A percentile compares a stretch with the other conserved stretches of the same genome.
phyloP scores from a whole-genome alignment of 768 basidiomycete species.

The Kwoniella europaea region DNA sequence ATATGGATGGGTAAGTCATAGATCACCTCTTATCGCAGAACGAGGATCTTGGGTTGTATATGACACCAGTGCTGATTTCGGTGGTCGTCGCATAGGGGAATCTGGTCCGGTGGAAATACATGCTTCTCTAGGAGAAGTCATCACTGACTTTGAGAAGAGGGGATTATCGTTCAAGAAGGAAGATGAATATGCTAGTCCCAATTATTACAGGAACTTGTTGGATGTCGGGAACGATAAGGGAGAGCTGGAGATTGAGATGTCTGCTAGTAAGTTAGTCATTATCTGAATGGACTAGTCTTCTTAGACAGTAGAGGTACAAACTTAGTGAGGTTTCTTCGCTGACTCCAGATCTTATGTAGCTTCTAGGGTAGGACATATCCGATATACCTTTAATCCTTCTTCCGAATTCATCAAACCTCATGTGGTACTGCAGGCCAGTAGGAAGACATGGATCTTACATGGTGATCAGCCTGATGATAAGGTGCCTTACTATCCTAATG shows the following conservation, averaged over 20 bases:
- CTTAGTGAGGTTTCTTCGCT: too few relatives aligned
- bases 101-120: constrained; percentile 60
- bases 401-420: constrained; percentile 62
- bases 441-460: constrained; percentile 67
- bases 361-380: constrained; percentile 74
- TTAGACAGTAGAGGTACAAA: too few relatives aligned
- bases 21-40: not conserved
- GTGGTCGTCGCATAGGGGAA: constrained; percentile 55
- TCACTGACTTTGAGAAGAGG: constrained; percentile 64
- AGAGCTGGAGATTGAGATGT: constrained; percentile 39
- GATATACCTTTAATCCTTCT: constrained; percentile 66
- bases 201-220: constrained; percentile 67
- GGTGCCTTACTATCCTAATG: constrained; percentile 64
- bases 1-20: constrained; percentile 74
- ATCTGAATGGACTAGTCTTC: not conserved
- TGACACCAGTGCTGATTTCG: not conserved
- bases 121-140: constrained; percentile 66
- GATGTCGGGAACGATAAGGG: constrained; percentile 62
- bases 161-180: constrained; percentile 54
- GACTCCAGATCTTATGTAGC: constrained; percentile 59
- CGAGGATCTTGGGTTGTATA: too few relatives aligned
- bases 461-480: constrained; percentile 59
- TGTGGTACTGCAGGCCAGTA: constrained; percentile 70
- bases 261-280: constrained; percentile 34
- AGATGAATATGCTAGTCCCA: constrained; percentile 46